A percentile compares a stretch with the other conserved stretches of the same genome.
These are phyloP conservation scores for Pestalotiopsis sp. DNA, from an alignment of 2,329 filamentous ascomycete species.

Conservation along the genomic window DNA sequence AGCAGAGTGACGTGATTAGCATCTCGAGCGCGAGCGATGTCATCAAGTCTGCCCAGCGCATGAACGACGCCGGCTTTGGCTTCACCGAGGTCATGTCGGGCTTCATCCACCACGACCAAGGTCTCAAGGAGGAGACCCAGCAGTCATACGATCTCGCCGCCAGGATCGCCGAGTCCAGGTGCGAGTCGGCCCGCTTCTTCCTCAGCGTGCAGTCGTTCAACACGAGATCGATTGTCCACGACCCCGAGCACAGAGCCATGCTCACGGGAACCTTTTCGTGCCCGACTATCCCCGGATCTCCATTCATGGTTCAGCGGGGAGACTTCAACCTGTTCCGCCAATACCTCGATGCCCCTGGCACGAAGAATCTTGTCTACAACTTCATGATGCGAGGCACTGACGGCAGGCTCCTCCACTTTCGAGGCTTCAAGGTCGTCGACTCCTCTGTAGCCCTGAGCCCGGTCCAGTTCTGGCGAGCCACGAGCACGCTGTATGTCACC, in stretches of 20 bases:
- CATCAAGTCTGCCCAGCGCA: conserved; percentile 42
- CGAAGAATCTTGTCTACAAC: conserved; percentile 61
- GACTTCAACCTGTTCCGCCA: conserved; percentile 58
- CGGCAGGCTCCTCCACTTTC: conserved; percentile 56
- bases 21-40: conserved; percentile 37
- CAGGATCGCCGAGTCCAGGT: conserved; percentile 52
- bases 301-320: conserved; percentile 62
- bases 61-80: conserved; percentile 52
- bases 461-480: conserved; percentile 60
- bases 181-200: conserved; percentile 60
- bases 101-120: conserved; percentile 51
- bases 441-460: conserved; percentile 59
- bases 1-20: conserved; percentile 35
- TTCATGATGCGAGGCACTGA: conserved; percentile 60
- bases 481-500: conserved; percentile 63
- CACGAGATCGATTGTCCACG: conserved; percentile 47
- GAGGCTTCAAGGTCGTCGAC: conserved; percentile 65
- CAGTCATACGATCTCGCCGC: conserved; percentile 56
- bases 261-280: conserved; percentile 63
- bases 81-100: conserved; percentile 69
- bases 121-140: conserved; percentile 43
- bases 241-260: conserved; percentile 51
- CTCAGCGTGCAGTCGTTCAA: conserved; percentile 59
- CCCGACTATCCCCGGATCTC: conserved; percentile 54
- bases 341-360: conserved; percentile 56